A percentile compares a stretch with the other conserved stretches of the same genome.
phyloP scores from a whole-genome alignment of 139 green algal genomes.

The Chlorokybus atmophyticus region DNA sequence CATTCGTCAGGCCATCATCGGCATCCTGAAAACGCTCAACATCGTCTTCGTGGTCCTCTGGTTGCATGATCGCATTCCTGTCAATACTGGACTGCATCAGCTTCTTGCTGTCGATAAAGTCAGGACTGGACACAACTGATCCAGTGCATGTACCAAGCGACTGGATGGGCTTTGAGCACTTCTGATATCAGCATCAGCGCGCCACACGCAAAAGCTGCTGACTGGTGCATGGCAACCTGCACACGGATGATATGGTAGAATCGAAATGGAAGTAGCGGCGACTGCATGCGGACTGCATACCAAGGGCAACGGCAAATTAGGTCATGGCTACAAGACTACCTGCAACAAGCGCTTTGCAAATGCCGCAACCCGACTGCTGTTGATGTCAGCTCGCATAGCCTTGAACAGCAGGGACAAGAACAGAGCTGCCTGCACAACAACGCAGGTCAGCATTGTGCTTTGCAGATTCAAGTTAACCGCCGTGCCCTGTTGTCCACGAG shows the following conservation, averaged over 20 bases:
- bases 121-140: too few relatives aligned
- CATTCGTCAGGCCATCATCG: neutral
- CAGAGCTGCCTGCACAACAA: conserved; percentile 48
- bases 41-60: conserved; percentile 52
- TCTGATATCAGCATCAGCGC: conserved; percentile 72
- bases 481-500: neutral
- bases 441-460: too few relatives aligned
- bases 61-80: conserved; percentile 53
- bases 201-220: conserved; percentile 65
- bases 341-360: conserved; percentile 89
- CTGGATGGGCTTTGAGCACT: conserved; percentile 38
- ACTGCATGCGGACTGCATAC: conserved; percentile 53
- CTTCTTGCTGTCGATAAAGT: too few relatives aligned
- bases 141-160: conserved; percentile 42
- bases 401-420: conserved; percentile 82
- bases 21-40: conserved; percentile 47
- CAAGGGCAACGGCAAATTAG: conserved; percentile 33
- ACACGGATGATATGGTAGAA: too few relatives aligned
- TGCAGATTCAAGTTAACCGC: too few relatives aligned
- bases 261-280: too few relatives aligned
- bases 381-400: conserved; percentile 60
- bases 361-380: conserved; percentile 46
- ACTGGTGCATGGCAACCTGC: conserved; percentile 55
- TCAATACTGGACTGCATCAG: too few relatives aligned
- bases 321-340: too few relatives aligned